Base-by-base conservation (phyloP, 805 yeast genomes). In the Saccharomycopsis babjevae region DNA sequence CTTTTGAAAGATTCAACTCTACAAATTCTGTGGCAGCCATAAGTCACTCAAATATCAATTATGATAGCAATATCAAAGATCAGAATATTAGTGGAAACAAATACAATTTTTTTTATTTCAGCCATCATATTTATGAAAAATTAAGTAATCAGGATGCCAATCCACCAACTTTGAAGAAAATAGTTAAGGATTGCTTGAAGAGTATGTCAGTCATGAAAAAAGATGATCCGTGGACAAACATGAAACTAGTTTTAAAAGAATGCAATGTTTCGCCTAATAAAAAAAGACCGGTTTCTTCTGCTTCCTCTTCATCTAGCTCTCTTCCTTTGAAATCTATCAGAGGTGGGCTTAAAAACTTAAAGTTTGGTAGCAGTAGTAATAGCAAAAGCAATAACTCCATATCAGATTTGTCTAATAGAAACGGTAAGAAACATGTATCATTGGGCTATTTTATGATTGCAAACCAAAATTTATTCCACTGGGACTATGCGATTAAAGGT, bases 141-240 rank as follows among this genome's bases (percentile, higher is more conserved):
- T 54, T 34, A 34, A 54, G 32, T 15, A 15, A 54, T 13, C 20
- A 32, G 16, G 42, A 36, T 36, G 56, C 52, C 1, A 22, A 20
- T 2, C 32, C n/a, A 11, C 66, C 64, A 40, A 59, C 64, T 8
- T 25, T 32, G 16, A 52, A 57, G 30, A 54, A 64, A 50, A 50
- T 64, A 1, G 64, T 64, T 11, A 64, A 64, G 43, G 66, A 64
- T 40, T 43, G 61, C 20, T 34, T 64, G n/a, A 64, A 62, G 46
- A 57, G 61, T 28, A 61, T 64, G 64, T n/a, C 60, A 8, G 60
- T 62, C 13, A 38, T 64, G 28, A 57, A 59, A 25, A 22, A 46
- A 34, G 20, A 50, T 20, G 66, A 64, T 40, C 40, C 61, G 5
- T 64, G 66, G 66, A 46, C 60, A 15, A 64, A 64, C 38, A 42